These are phyloP conservation scores for Fusarium tupiense DNA, from an alignment of 2,329 filamentous ascomycete species.

Conservation along the genomic window DNA sequence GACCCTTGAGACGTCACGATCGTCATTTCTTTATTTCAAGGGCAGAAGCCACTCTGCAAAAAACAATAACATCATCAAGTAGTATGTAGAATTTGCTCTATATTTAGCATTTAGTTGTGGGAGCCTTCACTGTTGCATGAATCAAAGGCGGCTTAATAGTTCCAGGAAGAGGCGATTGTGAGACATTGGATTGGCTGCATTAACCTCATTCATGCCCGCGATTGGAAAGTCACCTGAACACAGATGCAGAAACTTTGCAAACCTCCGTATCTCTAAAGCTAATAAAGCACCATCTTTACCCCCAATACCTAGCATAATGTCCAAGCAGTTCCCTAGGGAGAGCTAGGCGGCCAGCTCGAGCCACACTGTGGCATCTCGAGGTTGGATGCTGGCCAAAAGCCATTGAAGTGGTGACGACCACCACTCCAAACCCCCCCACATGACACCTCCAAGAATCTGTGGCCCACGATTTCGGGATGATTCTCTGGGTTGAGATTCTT, in stretches of 20 bases:
- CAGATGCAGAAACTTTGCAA: neutral
- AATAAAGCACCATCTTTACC: neutral
- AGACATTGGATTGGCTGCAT: conserved; percentile 5
- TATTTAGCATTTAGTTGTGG: neutral
- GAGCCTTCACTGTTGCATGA: neutral
- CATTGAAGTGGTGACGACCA: neutral
- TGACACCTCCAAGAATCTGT: neutral
- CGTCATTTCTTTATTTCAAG: conserved; percentile 1
- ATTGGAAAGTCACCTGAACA: neutral
- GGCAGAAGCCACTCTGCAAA: neutral
- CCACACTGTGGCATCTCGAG: neutral
- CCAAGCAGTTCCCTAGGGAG: neutral
- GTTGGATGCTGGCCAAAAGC: neutral
- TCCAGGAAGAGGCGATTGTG: neutral
- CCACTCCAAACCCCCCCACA: neutral
- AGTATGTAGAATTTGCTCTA: neutral
- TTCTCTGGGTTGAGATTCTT: neutral
- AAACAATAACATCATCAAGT: too few relatives aligned
- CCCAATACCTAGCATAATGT: neutral
- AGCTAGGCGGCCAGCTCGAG: neutral
- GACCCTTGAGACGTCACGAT: neutral
- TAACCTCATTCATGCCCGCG: neutral
- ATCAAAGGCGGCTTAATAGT: neutral
- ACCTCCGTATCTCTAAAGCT: neutral
- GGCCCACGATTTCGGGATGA: neutral